Conservation (phyloP, 2,329 filamentous ascomycete species). For the Nemania sp. region DNA sequence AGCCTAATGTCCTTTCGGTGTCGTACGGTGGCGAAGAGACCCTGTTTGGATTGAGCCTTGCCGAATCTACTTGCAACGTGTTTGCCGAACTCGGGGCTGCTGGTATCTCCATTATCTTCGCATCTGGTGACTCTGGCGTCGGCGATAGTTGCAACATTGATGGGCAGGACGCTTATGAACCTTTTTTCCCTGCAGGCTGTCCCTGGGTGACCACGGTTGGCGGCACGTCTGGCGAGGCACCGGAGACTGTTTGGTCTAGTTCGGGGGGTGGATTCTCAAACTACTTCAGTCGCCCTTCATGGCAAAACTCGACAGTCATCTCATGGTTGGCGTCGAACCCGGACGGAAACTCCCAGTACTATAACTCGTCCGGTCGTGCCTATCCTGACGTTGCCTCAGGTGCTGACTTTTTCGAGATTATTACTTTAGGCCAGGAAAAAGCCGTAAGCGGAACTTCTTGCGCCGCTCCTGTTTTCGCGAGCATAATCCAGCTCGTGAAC, state of each 20-base stretch:
- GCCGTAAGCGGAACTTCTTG: slow-evolving; percentile 26
- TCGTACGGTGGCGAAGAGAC: slow-evolving; percentile 28
- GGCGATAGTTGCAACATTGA: slow-evolving; percentile 19
- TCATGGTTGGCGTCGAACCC: slow-evolving; percentile 12
- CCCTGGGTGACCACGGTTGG: slow-evolving; percentile 31
- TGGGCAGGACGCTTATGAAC: slow-evolving; percentile 13
- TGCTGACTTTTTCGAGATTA: slow-evolving; percentile 18
- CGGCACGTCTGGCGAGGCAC: slow-evolving; percentile 16
- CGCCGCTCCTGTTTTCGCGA: slow-evolving; percentile 24
- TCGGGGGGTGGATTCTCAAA: slow-evolving; percentile 30
- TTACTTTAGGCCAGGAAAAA: neutral
- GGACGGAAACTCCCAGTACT: slow-evolving; percentile 25
- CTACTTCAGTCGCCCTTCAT: slow-evolving; percentile 21
- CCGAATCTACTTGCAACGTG: slow-evolving; percentile 7
- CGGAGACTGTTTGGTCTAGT: slow-evolving; percentile 6
- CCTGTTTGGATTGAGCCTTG: slow-evolving; percentile 7
- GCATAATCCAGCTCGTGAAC: slow-evolving; percentile 27
- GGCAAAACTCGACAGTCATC: slow-evolving; percentile 12
- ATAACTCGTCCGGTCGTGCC: slow-evolving; percentile 27
- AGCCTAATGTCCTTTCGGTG: slow-evolving; percentile 27
- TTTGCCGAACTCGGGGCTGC: slow-evolving; percentile 26
- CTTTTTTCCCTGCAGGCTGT: slow-evolving; percentile 23
- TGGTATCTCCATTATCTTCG: slow-evolving; percentile 27
- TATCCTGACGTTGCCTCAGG: slow-evolving; percentile 29
- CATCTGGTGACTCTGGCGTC: slow-evolving; percentile 29